phyloP scores from a whole-genome alignment of 371 early-diverging fungal genomes.

The Polyrhizophydium stewartii region DNA sequence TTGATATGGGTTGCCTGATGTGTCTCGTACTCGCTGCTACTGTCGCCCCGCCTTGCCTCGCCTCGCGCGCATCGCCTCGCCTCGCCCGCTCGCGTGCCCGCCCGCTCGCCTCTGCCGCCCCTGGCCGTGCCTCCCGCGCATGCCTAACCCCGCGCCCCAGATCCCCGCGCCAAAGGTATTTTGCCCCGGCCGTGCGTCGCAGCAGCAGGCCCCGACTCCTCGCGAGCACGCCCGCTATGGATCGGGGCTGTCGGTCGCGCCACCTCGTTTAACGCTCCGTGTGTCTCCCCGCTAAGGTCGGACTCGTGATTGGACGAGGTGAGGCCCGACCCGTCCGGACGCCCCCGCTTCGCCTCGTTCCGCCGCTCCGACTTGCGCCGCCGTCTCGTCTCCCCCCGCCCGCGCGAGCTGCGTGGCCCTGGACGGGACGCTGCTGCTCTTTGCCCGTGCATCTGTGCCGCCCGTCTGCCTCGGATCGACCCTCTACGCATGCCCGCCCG shows the following conservation, averaged over 20 bases:
- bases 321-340: no score
- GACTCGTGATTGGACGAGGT: conserved; percentile 4
- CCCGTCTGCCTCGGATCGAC: no score
- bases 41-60: not conserved
- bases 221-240: no score
- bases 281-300: not conserved
- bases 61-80: no score
- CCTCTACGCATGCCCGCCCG: no score
- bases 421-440: no score
- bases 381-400: no score
- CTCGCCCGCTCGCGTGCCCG: not conserved
- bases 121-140: not conserved
- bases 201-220: not conserved
- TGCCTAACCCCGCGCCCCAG: not conserved
- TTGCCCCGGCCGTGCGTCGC: no score
- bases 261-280: not conserved
- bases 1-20: not conserved
- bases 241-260: not conserved
- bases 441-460: conserved; percentile 3
- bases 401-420: no score
- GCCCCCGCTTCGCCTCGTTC: no score
- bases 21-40: not conserved
- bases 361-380: no score
- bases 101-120: not conserved
- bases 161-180: conserved; percentile 3